Evolutionary conservation across 805 yeast genomes (phyloP), one percentile per base, ranked within the genome.

Genomic region (Yamadazyma sp.): DNA sequence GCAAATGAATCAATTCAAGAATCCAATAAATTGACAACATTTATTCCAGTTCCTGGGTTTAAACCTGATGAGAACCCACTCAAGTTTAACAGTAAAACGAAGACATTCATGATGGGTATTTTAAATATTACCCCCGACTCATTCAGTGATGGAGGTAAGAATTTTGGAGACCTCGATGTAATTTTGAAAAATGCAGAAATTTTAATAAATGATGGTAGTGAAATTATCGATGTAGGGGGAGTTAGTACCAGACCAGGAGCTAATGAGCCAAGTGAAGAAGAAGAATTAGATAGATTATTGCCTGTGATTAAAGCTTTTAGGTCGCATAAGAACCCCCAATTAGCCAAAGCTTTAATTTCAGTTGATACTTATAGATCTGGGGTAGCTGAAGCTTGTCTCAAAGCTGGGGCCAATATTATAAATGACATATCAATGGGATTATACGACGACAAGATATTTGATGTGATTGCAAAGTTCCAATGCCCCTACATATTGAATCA

Each of bases 71-170:
- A 32, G 2, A 50, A 47, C 21, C 48, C 49, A 4, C 43, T 62
- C 29, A 56, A 56, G 22, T 70, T 73, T 46, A 82, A 79, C 49
- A 59, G 69, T 27, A 56, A 63, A 4, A 53, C 66, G 5, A 62
- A 61, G n/a, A 86, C 97, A 0, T 60, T 70, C 33, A 54, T 88
- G 28, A 93, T 93, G 98, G 93, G 87, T 1, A 81, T 93, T 31
- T 59, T 93, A 44, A 93, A 93, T 50, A 73, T 83, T 14, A 93
- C 98, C 0, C 96, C 97, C 0, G 97, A 93, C 58, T 88, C 96
- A 1, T 93, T 93, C 55, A 85, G 95, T 28, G 98, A 93, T 58
- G 98, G 96, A 2, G 87, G 93, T 1, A 52, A 52, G 12, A 42
- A 48, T 25, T 46, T 27, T 31, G 52, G 65, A 20, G 49, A 64